Base-by-base conservation (phyloP, 805 yeast genomes). In the Candida andamanensis region DNA sequence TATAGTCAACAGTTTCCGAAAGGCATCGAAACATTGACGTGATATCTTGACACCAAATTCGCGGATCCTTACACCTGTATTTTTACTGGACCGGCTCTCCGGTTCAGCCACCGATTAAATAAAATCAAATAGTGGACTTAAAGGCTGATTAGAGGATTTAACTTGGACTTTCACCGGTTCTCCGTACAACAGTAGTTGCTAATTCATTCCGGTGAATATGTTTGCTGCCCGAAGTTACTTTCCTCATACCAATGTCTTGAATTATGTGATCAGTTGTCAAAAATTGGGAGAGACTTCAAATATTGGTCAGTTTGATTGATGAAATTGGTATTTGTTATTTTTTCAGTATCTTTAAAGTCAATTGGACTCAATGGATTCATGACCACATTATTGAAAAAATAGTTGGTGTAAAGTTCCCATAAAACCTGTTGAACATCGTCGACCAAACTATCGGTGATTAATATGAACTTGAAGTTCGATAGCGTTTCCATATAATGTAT, bases 401-500 rank as follows among this genome's bases (percentile, higher is more conserved):
- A 58, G 15, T 69, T 64, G 8, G 73, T 60, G 56, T 83, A 84
- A 17, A 85, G 67, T 36, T 72, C 76, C 46, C 69, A 69, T 33
- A 85, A 58, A 6, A 69, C 74, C 8, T 53, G 52, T 45, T 75
- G 78, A 34, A 82, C 49, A 42, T 76, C 71, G 31, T 76, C 80
- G 8, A 74, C 65, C 1, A 46, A 47, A 19, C 74, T 70, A 54
- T 86, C 95, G 6, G 90, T 78, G 17, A 87, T 56, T 15, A 89
- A 51, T 20, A 84, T 78, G 46, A 90, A 77, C 54, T 85, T 78
- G 36, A 89, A 58, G 22, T 86, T 87, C 1, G 92, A 73, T 4
- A 86, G 75, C 1, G 95, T 77, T 53, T 86, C 95, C 46, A 69
- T 73, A 43, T 75, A 80, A 52, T 90, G 97, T 17, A 85, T 76